These are phyloP conservation scores for Akanthomyces dipterigenus DNA, from an alignment of 2,329 filamentous ascomycete genomes.

Conservation along the genomic window DNA sequence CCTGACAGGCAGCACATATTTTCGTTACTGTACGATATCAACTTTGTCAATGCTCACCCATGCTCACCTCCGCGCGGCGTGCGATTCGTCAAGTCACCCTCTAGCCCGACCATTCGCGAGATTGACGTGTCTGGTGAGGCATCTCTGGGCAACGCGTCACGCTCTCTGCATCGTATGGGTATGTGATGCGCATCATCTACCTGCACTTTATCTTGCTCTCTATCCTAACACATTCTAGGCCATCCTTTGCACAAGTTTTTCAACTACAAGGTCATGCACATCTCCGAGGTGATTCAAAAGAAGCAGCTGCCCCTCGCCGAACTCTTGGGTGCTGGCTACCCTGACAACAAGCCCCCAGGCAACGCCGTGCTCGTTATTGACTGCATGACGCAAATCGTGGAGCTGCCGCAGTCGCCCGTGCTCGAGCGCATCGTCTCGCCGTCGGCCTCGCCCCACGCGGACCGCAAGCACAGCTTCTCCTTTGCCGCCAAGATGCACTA, in stretches of 20 bases:
- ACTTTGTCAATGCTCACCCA: conserved; percentile 60
- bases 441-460: conserved; percentile 22
- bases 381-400: conserved; percentile 50
- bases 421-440: conserved; percentile 28
- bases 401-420: conserved; percentile 43
- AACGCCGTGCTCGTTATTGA: conserved; percentile 52
- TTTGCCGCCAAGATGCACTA: conserved; percentile 48
- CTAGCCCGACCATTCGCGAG: conserved; percentile 53
- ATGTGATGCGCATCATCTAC: too few relatives aligned
- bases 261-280: conserved; percentile 52
- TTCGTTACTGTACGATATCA: conserved; percentile 49
- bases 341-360: conserved; percentile 24
- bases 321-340: conserved; percentile 32
- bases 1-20: conserved; percentile 36
- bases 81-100: conserved; percentile 51
- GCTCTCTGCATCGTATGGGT: conserved; percentile 43
- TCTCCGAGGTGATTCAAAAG: conserved; percentile 48
- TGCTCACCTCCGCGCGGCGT: conserved; percentile 53
- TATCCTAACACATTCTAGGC: conserved; percentile 31
- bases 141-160: conserved; percentile 36
- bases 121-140: conserved; percentile 44
- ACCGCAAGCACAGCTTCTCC: conserved; percentile 31
- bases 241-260: conserved; percentile 59
- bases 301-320: conserved; percentile 39
- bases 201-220: background rate